Evolutionary conservation across 1,284 basidiomycete genomes (phyloP).

Genomic region (Xerocomus nothofagi): DNA sequence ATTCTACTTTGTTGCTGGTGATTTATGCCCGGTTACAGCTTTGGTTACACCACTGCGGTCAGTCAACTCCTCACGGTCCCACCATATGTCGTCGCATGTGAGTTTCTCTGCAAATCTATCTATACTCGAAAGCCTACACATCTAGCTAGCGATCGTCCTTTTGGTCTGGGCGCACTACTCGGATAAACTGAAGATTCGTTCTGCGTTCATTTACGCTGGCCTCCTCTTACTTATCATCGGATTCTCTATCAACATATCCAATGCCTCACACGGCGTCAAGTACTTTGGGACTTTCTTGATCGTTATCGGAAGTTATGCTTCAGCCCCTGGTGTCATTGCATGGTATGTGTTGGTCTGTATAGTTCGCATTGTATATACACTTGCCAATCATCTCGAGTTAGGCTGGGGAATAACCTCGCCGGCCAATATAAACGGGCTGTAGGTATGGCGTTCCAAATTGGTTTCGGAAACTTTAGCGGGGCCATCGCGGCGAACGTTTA

Average conservation of each 20-base stretch:
- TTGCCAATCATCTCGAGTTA: conserved; percentile 9
- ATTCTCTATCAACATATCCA: conserved; percentile 61
- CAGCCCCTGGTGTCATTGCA: conserved; percentile 62
- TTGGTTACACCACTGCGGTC: conserved; percentile 55
- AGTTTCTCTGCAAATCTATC: conserved; percentile 18
- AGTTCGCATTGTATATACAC: neutral
- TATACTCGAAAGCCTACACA: neutral
- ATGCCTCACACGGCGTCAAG: conserved; percentile 45
- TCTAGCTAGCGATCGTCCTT: conserved; percentile 48
- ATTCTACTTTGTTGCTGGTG: neutral
- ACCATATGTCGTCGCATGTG: conserved; percentile 63
- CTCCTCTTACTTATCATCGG: conserved; percentile 56
- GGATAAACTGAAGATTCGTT: conserved; percentile 57
- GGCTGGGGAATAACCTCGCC: conserved; percentile 48
- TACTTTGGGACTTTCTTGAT: conserved; percentile 70
- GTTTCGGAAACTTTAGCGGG: conserved; percentile 43
- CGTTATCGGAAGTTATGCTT: conserved; percentile 59
- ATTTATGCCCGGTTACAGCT: conserved; percentile 36
- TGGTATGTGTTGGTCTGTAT: conserved; percentile 45
- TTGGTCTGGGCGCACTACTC: conserved; percentile 56
- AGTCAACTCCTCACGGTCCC: conserved; percentile 71
- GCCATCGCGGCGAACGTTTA: conserved; percentile 54
- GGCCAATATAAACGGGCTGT: conserved; percentile 52
- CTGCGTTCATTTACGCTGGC: conserved; percentile 58
- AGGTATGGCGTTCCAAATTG: conserved; percentile 45